Evolutionary conservation across 805 yeast genomes (phyloP), one percentile per base, ranked within the genome.

Genomic region (Komagataella mondaviorum): DNA sequence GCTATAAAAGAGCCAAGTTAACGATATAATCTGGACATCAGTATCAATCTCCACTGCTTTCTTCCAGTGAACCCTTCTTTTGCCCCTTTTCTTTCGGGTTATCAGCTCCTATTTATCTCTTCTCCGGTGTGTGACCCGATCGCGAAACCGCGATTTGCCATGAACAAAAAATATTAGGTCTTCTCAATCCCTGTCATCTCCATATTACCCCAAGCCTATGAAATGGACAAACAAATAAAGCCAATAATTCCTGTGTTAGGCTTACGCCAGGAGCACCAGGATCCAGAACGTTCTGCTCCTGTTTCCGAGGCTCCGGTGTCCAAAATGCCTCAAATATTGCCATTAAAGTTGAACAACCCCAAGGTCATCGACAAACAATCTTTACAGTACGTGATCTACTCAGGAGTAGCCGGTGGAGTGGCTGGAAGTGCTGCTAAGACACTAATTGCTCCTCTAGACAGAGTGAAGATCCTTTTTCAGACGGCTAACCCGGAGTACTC

Each of bases 391-490:
- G 81, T 93, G 16, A 54, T 88, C 44, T 75, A 88, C 55, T 83
- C 95, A 18, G 99, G 96, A 0, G 56, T 89, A 0, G 95, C 99
- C 0, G 99, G 99, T 17, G 99, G 99, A 2, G 59, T 87, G 3
- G 96, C 98, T 0, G 99, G 99, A 1, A 81, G 89, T 51, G 88
- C 93, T n/a, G 98, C 96, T 2, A 93, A 93, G 62, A 88, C 98
- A 0, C 71, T 90, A 51, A 87, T 93, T 47, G 99, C 99, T 0
- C 99, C 99, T 1, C 67, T 93, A 53, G 99, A 93, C 66, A 75
- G 99, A 59, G 91, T 93, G 57, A 93, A 93, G 69, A 93, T 93
- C 61, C 70, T 93, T 48, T 93, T 93, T 67, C 99, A 93, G 68
- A 93, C 99, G 1, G 80, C 91, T 17, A 89, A 91, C 61, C 97